Evolutionary conservation across 352 stramenopile genomes (phyloP).

Genomic region (Globisporangium abappressorium): DNA sequence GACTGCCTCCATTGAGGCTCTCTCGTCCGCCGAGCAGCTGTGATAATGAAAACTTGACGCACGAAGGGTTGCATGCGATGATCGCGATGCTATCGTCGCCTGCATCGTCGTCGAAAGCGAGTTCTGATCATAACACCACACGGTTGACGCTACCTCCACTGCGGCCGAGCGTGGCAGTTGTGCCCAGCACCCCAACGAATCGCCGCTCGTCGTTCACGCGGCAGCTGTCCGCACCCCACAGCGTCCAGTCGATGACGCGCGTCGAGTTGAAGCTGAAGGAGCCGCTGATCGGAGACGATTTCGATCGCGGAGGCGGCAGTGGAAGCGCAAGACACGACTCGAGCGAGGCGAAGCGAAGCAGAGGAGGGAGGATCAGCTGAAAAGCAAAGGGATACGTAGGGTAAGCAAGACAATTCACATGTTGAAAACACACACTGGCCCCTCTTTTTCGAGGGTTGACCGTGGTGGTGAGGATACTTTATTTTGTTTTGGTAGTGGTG

Average conservation of each 20-base stretch:
- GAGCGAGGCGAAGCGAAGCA: slow-evolving; percentile 7
- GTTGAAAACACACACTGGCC: slow-evolving; percentile 2
- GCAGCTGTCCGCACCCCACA: slow-evolving; percentile 17
- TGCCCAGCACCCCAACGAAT: background rate
- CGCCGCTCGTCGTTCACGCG: slow-evolving; percentile 26
- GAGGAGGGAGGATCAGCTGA: background rate
- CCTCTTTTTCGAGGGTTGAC: background rate
- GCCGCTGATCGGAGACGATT: slow-evolving; percentile 45
- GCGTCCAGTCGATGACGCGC: slow-evolving; percentile 31
- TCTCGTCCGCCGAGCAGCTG: slow-evolving; percentile 19
- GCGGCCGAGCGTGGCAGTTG: slow-evolving; percentile 3
- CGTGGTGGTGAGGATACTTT: background rate
- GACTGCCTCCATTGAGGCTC: slow-evolving; percentile 20
- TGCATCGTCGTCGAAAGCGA: slow-evolving; percentile 5
- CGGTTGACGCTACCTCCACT: slow-evolving; percentile 20
- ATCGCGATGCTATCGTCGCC: slow-evolving; percentile 9
- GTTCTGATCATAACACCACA: background rate
- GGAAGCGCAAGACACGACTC: slow-evolving; percentile 21
- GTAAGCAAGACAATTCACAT: background rate
- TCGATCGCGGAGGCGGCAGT: slow-evolving; percentile 7
- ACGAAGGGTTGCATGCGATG: slow-evolving; percentile 15
- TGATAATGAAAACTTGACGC: slow-evolving; percentile 12
- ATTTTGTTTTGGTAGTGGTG: slow-evolving; percentile 3
- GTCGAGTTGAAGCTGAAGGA: slow-evolving; percentile 64
- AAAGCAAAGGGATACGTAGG: background rate